Evolutionary conservation across 2,329 filamentous ascomycete species (phyloP), one percentile per base, ranked within the genome.

Genomic region (Fusarium pseudonygamai): DNA sequence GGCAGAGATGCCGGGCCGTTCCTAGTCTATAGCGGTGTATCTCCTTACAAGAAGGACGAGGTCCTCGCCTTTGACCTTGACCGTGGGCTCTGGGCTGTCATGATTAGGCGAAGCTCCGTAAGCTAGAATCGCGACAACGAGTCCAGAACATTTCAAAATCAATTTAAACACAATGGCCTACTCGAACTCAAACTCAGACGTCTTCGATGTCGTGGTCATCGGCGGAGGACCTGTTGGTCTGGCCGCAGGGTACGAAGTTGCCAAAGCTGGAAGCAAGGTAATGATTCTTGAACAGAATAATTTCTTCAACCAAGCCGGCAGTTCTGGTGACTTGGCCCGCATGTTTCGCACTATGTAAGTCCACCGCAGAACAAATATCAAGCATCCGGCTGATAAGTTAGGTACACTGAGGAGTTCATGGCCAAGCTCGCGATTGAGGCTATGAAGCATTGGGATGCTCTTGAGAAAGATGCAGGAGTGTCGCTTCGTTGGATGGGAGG

Each of bases 361-460:
- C 3, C 37, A 14, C 7, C 3, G 0, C 30, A 52, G 6, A 34
- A 24, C 0, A 24, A 24, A 10, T 5, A 7, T 2, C 0, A 7
- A 9, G 14, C 2, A 16, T 10, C 14, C 2, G 1, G 6, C 49
- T 53, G 9, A 53, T 22, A 7, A 2, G 1, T 16, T 10, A 69
- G 70, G 69, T 72, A 72, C 24, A 72, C 70, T 2, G 69, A 72
- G n/a, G 46, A 64, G 15, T 72, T 69, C 50, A 72, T 72, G 70
- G 64, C 70, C 10, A 40, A 72, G 13, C 49, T 72, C 2, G 64
- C 70, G 2, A 64, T 57, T 8, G 39, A 72, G 8, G 53, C 64
- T 11, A 72, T 72, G 69, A 63, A 43, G 4, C 64, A 60, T 5
- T 72, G 64, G 69, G 50, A 72, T 18, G 70, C 43, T n/a, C 42